Evolutionary conservation across 352 stramenopile species (phyloP), one percentile per base, ranked within the genome.

Genomic region (Phytophthora boehmeriae): DNA sequence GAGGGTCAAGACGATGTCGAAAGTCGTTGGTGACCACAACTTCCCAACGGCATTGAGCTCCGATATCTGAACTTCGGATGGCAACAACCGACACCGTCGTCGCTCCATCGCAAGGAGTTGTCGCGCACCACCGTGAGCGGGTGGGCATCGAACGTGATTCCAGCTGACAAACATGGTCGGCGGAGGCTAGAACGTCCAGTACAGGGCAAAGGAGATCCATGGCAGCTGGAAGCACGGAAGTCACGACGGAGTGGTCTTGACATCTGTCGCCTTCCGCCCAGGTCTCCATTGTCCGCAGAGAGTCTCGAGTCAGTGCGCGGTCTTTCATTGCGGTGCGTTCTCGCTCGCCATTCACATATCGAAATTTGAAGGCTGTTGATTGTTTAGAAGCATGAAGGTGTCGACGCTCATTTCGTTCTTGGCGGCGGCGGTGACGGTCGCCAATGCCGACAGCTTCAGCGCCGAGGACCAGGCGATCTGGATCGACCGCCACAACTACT

Each of bases 401-500:
- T 50, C 49, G 4, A 27, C 38, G 16, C 16, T 36, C 23, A 25
- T 71, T 28, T 49, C 49, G 10, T 60, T 73, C 38, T 8, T 66
- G 5, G 35, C 46, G 14, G 50, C 30, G 28, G 43, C 42, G 5
- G 36, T 57, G 8, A 41, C 43, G 11, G 36, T 51, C 22, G 51
- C 48, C 28, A 10, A 27, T 14, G 56, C 59, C 46, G 42, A 64
- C 10, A 68, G 53, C 58, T 76, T 76, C 25, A 63, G 35, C 38
- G 34, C 44, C 11, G 68, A 71, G 13, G 76, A 88, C 35, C 71
- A 90, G 53, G 77, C 78, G 10, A 71, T 89, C 30, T 89, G 79
- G 79, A 74, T 91, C 54, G 81, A 91, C 67, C 80, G 80, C 13
- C 75, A 88, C 71, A 88, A 90, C 69, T 92, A 83, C 68, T 92